Evolutionary conservation across 202 grass and related monocot genomes (phyloP).

Genomic region (Alloteropsis angusta): DNA sequence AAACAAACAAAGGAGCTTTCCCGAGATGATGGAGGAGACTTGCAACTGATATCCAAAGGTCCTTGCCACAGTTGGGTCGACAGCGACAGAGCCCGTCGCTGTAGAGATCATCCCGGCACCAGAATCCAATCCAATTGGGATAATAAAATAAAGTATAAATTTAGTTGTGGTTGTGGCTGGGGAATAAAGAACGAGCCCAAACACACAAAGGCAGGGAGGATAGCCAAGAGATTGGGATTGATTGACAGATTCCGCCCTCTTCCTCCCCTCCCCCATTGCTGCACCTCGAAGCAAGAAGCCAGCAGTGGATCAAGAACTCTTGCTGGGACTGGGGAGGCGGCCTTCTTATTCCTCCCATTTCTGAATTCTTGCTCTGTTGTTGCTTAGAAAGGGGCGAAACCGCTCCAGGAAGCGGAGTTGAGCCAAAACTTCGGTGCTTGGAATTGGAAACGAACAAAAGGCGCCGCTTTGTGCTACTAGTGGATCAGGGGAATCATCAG

Average conservation of each 20-base stretch:
- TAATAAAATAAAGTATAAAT: neutral
- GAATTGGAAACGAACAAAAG: neutral
- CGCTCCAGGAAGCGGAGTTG: neutral
- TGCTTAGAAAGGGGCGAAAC: neutral
- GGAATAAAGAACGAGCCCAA: neutral
- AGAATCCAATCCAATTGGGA: constrained; percentile 1
- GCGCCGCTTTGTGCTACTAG: neutral
- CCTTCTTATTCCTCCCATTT: neutral
- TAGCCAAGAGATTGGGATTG: neutral
- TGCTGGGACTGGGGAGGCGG: neutral
- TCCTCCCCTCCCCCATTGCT: neutral
- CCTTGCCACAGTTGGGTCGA: neutral
- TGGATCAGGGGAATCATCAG: neutral
- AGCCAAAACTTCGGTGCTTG: neutral
- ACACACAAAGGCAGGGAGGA: neutral
- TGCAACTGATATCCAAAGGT: neutral
- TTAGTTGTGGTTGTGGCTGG: neutral
- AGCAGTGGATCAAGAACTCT: neutral
- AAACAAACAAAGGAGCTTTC: neutral
- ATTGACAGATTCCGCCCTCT: constrained; percentile 8
- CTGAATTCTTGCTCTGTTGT: neutral
- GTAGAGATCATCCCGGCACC: constrained; percentile 17
- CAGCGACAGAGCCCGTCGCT: neutral
- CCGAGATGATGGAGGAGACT: constrained; percentile 13
- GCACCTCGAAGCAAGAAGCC: neutral